Percentiles rank a stretch among this genome's conserved stretches.
Conservation (phyloP, 1,284 basidiomycete genomes). For the Ceratobasidium sp. region DNA sequence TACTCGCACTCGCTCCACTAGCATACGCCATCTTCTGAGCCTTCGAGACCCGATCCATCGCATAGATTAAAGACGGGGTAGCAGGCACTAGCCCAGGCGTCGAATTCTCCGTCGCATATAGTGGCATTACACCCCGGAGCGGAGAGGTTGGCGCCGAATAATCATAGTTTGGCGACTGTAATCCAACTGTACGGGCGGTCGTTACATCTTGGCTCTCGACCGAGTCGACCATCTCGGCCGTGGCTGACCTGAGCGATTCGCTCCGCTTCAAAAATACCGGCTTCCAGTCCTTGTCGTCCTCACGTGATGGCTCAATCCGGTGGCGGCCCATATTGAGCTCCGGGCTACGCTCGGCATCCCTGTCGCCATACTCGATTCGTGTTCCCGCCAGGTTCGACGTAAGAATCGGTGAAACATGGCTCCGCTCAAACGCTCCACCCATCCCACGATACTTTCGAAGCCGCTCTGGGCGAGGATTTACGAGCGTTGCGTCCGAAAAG, state of each 20-base stretch:
- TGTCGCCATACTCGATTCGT: constrained; percentile 23
- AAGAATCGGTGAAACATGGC: neutral
- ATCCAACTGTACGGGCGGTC: neutral
- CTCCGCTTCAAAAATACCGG: constrained; percentile 33
- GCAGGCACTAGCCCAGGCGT: constrained; percentile 33
- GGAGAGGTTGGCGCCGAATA: neutral
- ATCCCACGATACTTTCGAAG: constrained; percentile 8
- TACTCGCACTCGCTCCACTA: neutral
- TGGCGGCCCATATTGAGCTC: constrained; percentile 22
- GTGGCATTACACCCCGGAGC: neutral
- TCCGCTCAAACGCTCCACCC: neutral
- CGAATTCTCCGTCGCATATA: neutral
- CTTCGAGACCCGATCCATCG: constrained; percentile 27
- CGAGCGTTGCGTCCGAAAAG: constrained; percentile 33
- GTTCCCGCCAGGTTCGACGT: neutral
- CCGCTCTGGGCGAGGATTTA: constrained; percentile 14
- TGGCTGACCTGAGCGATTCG: constrained; percentile 29
- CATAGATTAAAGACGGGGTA: constrained; percentile 27
- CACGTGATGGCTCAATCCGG: constrained; percentile 26
- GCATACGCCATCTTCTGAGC: constrained; percentile 29
- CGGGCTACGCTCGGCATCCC: constrained; percentile 32
- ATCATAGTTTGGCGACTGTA: neutral
- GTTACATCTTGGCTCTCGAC: constrained; percentile 27
- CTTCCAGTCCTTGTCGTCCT: constrained; percentile 30
- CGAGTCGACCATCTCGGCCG: neutral